phyloP scores from a whole-genome alignment of 768 basidiomycete genomes.

The Stropharia rugosoannulata region DNA sequence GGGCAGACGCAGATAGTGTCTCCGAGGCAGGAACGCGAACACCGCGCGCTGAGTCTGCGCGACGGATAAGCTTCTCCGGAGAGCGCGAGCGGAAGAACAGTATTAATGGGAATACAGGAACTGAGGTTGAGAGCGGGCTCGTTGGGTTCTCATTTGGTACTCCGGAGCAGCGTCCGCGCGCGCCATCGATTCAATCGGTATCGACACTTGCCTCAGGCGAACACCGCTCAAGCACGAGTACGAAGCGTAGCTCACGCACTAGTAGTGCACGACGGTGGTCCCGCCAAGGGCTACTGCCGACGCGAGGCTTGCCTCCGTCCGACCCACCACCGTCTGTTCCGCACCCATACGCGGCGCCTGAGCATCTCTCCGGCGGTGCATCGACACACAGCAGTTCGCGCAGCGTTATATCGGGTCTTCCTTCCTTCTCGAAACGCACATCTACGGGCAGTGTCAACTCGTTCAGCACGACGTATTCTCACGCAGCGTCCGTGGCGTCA shows the following conservation, averaged over 20 bases:
- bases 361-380: slow-evolving; percentile 22
- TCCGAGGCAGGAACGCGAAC: slow-evolving; percentile 1
- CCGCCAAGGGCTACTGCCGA: slow-evolving; percentile 47
- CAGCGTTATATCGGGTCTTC: slow-evolving; percentile 44
- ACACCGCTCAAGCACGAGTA: slow-evolving; percentile 36
- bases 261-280: slow-evolving; percentile 51
- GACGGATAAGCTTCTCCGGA: slow-evolving; percentile 16
- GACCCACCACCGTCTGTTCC: slow-evolving; percentile 58
- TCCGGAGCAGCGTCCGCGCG: slow-evolving; percentile 36
- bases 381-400: slow-evolving; percentile 39
- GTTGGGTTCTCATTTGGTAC: slow-evolving; percentile 33
- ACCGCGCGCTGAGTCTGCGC: slow-evolving; percentile 11
- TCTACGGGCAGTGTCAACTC: slow-evolving; percentile 44
- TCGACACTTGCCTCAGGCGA: slow-evolving; percentile 45
- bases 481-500: slow-evolving; percentile 11
- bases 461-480: slow-evolving; percentile 41
- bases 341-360: slow-evolving; percentile 21
- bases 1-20: neutral
- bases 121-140: slow-evolving; percentile 18
- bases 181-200: slow-evolving; percentile 43
- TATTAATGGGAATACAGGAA: neutral
- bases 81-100: slow-evolving; percentile 18
- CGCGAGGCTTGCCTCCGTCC: slow-evolving; percentile 53
- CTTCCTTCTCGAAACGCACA: slow-evolving; percentile 53
- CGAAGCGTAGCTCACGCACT: slow-evolving; percentile 30